Evolutionary conservation across 345 rosid species (phyloP), one percentile per base, ranked within the genome.

Genomic region (Carallia brachiata): DNA sequence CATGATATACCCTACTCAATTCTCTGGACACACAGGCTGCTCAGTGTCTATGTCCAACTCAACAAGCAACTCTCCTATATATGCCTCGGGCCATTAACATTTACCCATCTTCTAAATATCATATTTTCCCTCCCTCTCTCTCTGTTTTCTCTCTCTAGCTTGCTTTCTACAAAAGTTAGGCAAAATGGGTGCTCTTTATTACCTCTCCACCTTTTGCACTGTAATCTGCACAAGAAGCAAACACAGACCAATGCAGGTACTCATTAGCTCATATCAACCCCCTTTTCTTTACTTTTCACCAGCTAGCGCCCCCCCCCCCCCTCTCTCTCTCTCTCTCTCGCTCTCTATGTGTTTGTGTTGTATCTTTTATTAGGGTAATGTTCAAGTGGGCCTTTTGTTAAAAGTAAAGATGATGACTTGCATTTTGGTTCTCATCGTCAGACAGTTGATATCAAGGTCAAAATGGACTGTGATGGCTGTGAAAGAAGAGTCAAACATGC

Each of bases 391-490:
- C 50, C 5, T 44, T 44, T 44, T 44, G 50, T 3, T 44, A 44
- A 12, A 44, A 44, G 13, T 44, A 0, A 15, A 12, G 50, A 18
- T 63, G 32, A 4, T 67, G 13, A 31, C 39, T 13, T 62, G 36
- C 65, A 61, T 61, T 74, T 63, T 32, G 17, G 37, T 70, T 53
- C 57, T 67, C 23, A 23, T 23, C 50, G 13, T 12, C 84, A 93
- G 97, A 93, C 97, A 18, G 97, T 93, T 59, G 98, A 93, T 79
- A 93, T 93, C 82, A 93, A 88, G 80, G 98, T 93, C 50, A 93
- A 91, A 75, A 93, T 93, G 97, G 98, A 93, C 82, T 91, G 98
- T 63, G 98, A 91, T 80, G 98, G 98, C 69, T 91, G 98, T 57
- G 97, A 93, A 80, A 89, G 98, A 77, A 82, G 91, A 81, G 96